Percentiles rank a stretch among this genome's conserved stretches.
phyloP scores from a whole-genome alignment of 441 rosid species.

The Aquilaria agallochum region DNA sequence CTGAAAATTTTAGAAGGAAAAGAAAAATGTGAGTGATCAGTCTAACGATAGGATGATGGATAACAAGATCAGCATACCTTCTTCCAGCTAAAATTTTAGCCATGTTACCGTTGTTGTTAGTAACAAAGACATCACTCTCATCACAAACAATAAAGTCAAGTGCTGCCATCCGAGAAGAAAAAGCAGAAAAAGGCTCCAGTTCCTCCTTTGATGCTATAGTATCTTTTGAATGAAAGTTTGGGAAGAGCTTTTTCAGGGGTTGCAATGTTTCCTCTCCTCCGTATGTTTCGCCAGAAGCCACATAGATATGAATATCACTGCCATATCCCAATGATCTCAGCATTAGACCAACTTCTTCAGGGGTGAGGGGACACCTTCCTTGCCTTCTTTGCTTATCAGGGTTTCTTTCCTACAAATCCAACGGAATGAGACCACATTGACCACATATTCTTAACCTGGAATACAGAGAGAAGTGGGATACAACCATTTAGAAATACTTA shows the following conservation, averaged over 20 bases:
- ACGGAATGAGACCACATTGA: slow-evolving; percentile 4
- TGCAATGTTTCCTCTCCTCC: slow-evolving; percentile 85
- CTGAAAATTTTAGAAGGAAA: slow-evolving; percentile 30
- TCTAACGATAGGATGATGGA: slow-evolving; percentile 11
- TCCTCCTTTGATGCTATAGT: slow-evolving; percentile 77
- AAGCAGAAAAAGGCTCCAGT: slow-evolving; percentile 62
- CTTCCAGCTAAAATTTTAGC: slow-evolving; percentile 94
- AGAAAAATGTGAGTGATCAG: slow-evolving; percentile 17
- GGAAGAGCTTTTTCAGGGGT: slow-evolving; percentile 85
- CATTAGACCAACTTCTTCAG: slow-evolving; percentile 98
- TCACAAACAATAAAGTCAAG: slow-evolving; percentile 95
- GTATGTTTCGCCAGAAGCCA: slow-evolving; percentile 98
- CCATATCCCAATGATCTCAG: slow-evolving; percentile 94
- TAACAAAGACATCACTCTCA: slow-evolving; percentile 92
- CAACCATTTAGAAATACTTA: background rate
- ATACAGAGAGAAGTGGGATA: background rate
- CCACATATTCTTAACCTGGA: background rate
- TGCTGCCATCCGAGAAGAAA: slow-evolving; percentile 98
- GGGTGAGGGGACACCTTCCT: slow-evolving; percentile 97
- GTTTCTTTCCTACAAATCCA: slow-evolving; percentile 46
- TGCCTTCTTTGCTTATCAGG: slow-evolving; percentile 94
- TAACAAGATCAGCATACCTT: slow-evolving; percentile 40
- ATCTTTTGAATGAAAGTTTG: slow-evolving; percentile 86
- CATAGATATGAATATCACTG: slow-evolving; percentile 85
- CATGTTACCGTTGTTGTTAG: slow-evolving; percentile 99